Conservation (phyloP, 345 rosid species). For the Linum trigynum region DNA sequence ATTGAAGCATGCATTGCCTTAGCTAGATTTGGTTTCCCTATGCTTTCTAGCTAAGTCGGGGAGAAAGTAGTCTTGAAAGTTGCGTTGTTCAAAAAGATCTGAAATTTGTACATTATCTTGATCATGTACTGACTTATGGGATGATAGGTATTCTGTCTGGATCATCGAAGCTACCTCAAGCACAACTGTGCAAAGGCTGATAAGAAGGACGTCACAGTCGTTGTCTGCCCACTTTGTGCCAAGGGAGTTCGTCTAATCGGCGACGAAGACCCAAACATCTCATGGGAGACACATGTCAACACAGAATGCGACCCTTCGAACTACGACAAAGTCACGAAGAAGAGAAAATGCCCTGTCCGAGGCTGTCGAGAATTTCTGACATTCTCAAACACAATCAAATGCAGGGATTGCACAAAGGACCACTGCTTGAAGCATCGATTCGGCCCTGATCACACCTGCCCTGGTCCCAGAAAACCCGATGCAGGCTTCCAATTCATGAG, state of each 20-base stretch:
- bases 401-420: constrained; percentile 70
- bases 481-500: constrained; percentile 43
- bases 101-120: not conserved
- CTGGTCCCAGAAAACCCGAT: constrained; percentile 69
- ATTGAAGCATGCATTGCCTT: too few relatives aligned
- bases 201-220: constrained; percentile 69
- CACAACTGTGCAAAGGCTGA: constrained; percentile 75
- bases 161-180: constrained; percentile 71
- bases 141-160: constrained; percentile 70
- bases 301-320: constrained; percentile 85
- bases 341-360: constrained; percentile 81
- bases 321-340: constrained; percentile 70
- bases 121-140: not conserved
- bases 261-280: constrained; percentile 72
- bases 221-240: constrained; percentile 88
- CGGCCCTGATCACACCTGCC: constrained; percentile 75
- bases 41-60: too few relatives aligned
- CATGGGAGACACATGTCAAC: constrained; percentile 81
- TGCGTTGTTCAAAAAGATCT: not conserved
- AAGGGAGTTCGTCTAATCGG: constrained; percentile 73
- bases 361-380: constrained; percentile 73
- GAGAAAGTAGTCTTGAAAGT: too few relatives aligned
- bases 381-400: constrained; percentile 80
- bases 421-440: constrained; percentile 95
- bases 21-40: too few relatives aligned